These are phyloP conservation scores for Furcasterigmium furcatum DNA, from an alignment of 2,329 filamentous ascomycete species.

Conservation along the genomic window DNA sequence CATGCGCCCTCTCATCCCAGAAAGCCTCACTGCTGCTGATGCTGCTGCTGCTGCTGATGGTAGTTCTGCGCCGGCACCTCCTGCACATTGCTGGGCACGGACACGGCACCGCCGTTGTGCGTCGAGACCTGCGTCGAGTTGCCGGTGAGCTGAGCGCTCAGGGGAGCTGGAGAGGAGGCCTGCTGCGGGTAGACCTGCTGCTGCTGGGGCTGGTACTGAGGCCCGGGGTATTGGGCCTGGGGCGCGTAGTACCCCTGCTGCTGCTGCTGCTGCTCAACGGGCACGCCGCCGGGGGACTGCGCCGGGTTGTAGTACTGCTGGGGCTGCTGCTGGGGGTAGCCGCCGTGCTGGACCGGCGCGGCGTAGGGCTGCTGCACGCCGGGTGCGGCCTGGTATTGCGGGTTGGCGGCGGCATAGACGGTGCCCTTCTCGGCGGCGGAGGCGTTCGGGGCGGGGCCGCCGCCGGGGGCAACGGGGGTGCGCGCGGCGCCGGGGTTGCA, in stretches of 20 bases:
- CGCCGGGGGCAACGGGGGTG: not conserved
- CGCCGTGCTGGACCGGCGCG: conserved; percentile 6
- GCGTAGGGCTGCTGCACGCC: conserved; percentile 2
- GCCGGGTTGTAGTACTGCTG: conserved; percentile 13
- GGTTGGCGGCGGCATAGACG: not conserved
- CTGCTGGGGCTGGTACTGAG: conserved; percentile 13
- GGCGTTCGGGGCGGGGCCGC: not conserved
- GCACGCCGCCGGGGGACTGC: not conserved
- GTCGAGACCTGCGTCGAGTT: not conserved
- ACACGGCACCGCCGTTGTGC: not conserved
- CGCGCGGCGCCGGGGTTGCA: conserved; percentile 20
- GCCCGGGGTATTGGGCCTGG: conserved; percentile 12
- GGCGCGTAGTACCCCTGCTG: not conserved
- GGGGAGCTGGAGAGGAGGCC: conserved; percentile 1
- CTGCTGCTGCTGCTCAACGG: not conserved
- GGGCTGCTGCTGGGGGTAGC: conserved; percentile 11
- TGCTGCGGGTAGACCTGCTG: conserved; percentile 14
- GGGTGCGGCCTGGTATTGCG: not conserved
- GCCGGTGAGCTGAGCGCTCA: conserved; percentile 6
- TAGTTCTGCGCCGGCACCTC: conserved; percentile 3
- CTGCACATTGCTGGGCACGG: conserved; percentile 1
- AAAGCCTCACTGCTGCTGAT: no score
- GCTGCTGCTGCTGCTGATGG: not conserved
- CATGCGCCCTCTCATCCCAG: no score
- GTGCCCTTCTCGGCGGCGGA: not conserved